Evolutionary conservation across 768 basidiomycete species (phyloP), one percentile per base, ranked within the genome.

Genomic region (Termitomyces bulborhizus): DNA sequence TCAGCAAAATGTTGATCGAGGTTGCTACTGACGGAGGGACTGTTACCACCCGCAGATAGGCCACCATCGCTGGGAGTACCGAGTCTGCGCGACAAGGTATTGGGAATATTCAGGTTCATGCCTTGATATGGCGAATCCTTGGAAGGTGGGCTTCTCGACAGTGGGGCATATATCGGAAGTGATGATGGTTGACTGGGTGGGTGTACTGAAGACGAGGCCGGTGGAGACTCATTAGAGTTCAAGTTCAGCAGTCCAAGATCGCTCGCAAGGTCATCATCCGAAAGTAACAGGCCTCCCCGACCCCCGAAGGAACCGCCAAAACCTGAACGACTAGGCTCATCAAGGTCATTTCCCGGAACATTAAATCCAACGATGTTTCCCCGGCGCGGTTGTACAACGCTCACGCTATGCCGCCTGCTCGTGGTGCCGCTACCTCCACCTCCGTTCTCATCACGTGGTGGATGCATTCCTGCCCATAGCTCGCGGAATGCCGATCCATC

Each of bases 371-470:
- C 80, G 47, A 86, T 73, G 53, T 80, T 81, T 4, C 82, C 74
- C 46, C 86, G 71, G 4, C 86, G 76, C 0, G 88, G 87, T 65
- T 89, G 90, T 12, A 91, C 88, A 62, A 91, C 82, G 57, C 85
- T 88, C 61, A 93, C 90, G 56, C 88, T 90, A 60, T 93, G 90
- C 18, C 91, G 74, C 37, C 91, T 73, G 60, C 88, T 91, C 6
- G 91, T 90, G 4, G 89, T 87, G 2, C 90, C 91, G 61, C 90
- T 92, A 0, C 84, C 85, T 15, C 75, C 75, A 36, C 75, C 75
- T 6, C 81, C 83, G 46, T 79, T 81, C 66, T 86, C 83, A 57
- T 85, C 84, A 36, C 79, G 75, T 4, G 79, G 83, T 0, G 79
- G 81, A 55, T 83, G 73, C 76, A 80, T 80, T n/a, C 85, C 82